phyloP scores from a whole-genome alignment of 441 rosid species.

The Syzygium malaccense region DNA sequence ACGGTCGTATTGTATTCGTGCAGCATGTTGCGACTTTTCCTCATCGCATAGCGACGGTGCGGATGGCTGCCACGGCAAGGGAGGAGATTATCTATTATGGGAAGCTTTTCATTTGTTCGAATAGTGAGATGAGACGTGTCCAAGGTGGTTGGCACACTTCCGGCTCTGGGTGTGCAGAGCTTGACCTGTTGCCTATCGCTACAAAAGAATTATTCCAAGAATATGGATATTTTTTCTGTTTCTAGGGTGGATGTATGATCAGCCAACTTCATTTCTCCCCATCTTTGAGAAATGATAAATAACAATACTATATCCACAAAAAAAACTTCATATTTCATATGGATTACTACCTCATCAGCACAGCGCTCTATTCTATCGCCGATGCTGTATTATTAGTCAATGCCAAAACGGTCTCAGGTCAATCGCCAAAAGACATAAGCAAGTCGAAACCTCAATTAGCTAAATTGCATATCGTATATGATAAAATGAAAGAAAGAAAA shows the following conservation, averaged over 20 bases:
- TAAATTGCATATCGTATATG: neutral
- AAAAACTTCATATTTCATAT: neutral
- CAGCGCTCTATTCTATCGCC: neutral
- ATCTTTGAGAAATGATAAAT: neutral
- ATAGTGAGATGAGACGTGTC: neutral
- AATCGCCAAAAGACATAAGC: neutral
- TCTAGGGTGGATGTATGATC: neutral
- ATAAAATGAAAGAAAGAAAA: neutral
- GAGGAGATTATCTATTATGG: too few relatives aligned
- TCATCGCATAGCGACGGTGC: too few relatives aligned
- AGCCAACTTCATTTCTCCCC: neutral
- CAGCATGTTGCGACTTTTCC: fast-evolving
- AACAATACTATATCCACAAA: neutral
- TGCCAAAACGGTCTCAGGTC: neutral
- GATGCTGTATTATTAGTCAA: too few relatives aligned
- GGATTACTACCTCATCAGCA: neutral
- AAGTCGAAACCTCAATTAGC: neutral
- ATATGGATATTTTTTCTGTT: fast-evolving
- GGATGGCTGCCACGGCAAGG: too few relatives aligned
- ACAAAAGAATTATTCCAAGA: neutral
- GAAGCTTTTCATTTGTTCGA: neutral
- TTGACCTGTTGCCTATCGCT: too few relatives aligned
- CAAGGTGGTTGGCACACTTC: neutral
- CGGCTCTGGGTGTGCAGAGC: neutral
- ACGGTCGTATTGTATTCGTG: neutral